phyloP scores from a whole-genome alignment of 2,329 filamentous ascomycete genomes.

The Apiospora pterosperma region DNA sequence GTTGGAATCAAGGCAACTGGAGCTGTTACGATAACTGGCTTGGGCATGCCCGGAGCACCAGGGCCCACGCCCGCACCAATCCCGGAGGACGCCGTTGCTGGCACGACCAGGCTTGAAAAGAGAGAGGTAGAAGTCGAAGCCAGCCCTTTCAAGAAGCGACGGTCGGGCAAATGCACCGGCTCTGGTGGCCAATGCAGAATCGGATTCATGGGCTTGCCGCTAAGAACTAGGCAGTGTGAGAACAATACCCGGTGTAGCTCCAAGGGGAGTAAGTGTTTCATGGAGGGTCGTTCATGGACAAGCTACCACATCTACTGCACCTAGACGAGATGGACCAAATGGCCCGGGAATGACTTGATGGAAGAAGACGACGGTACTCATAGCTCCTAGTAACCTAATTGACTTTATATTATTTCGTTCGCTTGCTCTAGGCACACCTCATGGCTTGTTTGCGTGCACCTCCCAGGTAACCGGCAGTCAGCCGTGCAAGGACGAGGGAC shows the following conservation, averaged over 20 bases:
- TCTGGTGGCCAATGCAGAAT: background rate
- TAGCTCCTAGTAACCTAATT: background rate
- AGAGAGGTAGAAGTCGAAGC: background rate
- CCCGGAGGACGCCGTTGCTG: too few species aligned
- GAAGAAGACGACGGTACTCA: background rate
- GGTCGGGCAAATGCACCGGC: background rate
- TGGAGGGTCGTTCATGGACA: background rate
- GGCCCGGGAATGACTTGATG: background rate
- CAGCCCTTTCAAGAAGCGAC: background rate
- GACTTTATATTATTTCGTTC: background rate
- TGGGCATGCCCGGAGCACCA: background rate
- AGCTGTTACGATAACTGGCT: too few species aligned
- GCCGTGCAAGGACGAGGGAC: too few species aligned
- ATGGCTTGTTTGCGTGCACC: too few species aligned
- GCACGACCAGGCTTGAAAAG: background rate
- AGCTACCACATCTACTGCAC: background rate
- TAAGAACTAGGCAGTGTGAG: background rate
- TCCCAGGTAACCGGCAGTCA: too few species aligned
- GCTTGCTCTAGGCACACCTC: too few species aligned
- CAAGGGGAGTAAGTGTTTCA: background rate
- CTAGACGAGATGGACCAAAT: background rate
- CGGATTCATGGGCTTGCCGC: background rate
- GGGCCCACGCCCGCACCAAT: background rate
- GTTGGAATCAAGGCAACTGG: too few species aligned
- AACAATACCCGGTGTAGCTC: background rate